phyloP scores from a whole-genome alignment of 495 filamentous ascomycete genomes.

The Neurospora sp. region DNA sequence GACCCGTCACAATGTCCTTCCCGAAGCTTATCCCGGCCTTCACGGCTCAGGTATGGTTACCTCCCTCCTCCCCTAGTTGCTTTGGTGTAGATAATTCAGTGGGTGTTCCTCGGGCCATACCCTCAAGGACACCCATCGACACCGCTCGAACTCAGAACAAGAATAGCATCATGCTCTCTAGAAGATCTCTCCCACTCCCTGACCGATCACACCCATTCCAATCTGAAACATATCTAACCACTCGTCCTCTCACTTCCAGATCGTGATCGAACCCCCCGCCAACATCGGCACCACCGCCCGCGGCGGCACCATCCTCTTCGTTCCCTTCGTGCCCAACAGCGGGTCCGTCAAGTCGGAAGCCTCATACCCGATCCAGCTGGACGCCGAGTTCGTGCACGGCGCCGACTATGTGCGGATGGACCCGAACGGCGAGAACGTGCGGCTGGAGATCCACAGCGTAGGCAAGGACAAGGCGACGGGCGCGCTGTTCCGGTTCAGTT shows the following conservation, averaged over 20 bases:
- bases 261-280: conserved; percentile 21
- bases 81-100: not conserved
- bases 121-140: not conserved
- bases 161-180: not conserved
- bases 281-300: conserved; percentile 16
- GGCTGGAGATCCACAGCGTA: conserved; percentile 42
- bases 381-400: conserved; percentile 42
- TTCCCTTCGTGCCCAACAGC: conserved; percentile 17
- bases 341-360: conserved; percentile 22
- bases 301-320: conserved; percentile 20
- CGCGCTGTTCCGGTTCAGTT: conserved; percentile 37
- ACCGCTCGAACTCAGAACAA: not conserved
- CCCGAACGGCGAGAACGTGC: conserved; percentile 35
- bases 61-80: not conserved
- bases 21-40: conserved; percentile 39
- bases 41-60: conserved; percentile 23
- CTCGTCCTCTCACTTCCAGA: conserved; percentile 9
- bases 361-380: conserved; percentile 27
- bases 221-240: not conserved
- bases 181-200: not conserved
- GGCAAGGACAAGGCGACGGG: conserved; percentile 30
- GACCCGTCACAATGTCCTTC: conserved; percentile 9
- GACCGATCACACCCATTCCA: not conserved
- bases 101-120: not conserved
- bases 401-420: conserved; percentile 44